Conservation (phyloP, 495 filamentous ascomycete genomes). For the Neurospora terricola region DNA sequence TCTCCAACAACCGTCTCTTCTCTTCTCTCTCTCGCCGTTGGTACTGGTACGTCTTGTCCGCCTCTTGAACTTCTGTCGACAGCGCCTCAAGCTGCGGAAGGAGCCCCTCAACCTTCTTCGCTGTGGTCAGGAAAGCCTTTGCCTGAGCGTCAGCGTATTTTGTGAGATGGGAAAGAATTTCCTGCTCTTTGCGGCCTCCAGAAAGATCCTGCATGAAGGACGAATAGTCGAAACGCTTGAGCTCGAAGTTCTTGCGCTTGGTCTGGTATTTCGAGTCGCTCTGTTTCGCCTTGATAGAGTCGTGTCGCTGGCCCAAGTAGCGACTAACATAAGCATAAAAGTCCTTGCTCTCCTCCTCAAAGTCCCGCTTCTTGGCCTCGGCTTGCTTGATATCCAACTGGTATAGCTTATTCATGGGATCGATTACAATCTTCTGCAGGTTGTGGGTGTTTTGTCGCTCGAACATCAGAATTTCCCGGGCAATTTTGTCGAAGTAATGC, state of each 20-base stretch:
- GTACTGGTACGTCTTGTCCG: conserved; percentile 92
- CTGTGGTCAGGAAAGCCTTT: conserved; percentile 65
- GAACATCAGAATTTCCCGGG: conserved; percentile 77
- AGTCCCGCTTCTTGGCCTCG: conserved; percentile 93
- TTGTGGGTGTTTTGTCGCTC: conserved; percentile 76
- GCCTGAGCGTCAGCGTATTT: conserved; percentile 91
- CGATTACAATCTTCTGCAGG: conserved; percentile 86
- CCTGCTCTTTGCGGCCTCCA: conserved; percentile 93
- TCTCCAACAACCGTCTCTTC: conserved; percentile 80
- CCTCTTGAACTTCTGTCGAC: conserved; percentile 75
- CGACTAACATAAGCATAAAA: conserved; percentile 92
- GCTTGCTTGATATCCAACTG: conserved; percentile 96
- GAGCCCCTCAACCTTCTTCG: conserved; percentile 80
- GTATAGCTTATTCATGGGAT: conserved; percentile 86
- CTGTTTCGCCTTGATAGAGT: conserved; percentile 96
- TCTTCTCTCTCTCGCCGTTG: conserved; percentile 89
- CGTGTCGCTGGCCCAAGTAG: conserved; percentile 90
- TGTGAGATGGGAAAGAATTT: conserved; percentile 89
- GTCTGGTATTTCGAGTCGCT: conserved; percentile 95
- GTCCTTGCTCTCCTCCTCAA: conserved; percentile 95
- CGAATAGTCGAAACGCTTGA: conserved; percentile 97
- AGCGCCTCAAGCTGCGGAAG: conserved; percentile 90
- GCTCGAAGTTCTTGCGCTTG: conserved; percentile 86
- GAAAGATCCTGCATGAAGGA: conserved; percentile 99
- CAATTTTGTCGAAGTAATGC: conserved; percentile 97